A percentile compares a stretch with the other conserved stretches of the same genome.
These are phyloP conservation scores for Saccharum officinarum DNA, from an alignment of 176 grass and related monocot species.

Conservation along the genomic window DNA sequence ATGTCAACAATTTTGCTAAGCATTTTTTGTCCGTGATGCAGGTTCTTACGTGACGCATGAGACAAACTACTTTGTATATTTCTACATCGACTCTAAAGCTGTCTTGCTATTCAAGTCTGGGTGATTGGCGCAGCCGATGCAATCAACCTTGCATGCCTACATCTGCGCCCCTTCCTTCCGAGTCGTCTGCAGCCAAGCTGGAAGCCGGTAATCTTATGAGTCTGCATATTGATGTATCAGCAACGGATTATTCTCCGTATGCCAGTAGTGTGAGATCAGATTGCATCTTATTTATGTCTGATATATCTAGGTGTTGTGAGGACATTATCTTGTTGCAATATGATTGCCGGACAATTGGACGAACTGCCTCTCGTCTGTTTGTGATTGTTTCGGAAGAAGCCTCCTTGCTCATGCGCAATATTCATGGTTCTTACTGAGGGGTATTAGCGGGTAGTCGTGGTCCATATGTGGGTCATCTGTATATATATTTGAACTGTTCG, in stretches of 20 bases:
- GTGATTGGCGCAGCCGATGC: slow-evolving; percentile 29
- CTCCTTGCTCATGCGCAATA: not conserved
- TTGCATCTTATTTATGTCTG: slow-evolving; percentile 27
- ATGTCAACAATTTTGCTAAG: not conserved
- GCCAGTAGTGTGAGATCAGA: slow-evolving; percentile 32
- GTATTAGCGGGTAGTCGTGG: not conserved
- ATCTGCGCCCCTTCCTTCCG: not conserved
- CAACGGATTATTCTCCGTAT: not conserved
- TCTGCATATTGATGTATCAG: slow-evolving; percentile 28
- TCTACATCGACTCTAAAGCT: slow-evolving; percentile 84
- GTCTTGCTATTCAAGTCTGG: slow-evolving; percentile 86
- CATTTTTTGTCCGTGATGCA: slow-evolving; percentile 27
- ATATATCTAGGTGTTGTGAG: slow-evolving; percentile 46
- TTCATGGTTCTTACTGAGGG: not conserved
- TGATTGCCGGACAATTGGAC: slow-evolving; percentile 24
- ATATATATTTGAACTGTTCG: not conserved
- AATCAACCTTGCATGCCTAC: not conserved
- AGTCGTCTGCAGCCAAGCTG: slow-evolving; percentile 12
- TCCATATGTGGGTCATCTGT: not conserved
- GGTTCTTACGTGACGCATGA: slow-evolving; percentile 82
- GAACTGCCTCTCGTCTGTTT: not conserved
- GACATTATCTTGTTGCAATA: slow-evolving; percentile 43
- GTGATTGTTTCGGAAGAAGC: not conserved
- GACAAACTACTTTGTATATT: slow-evolving; percentile 83
- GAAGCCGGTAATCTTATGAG: slow-evolving; percentile 30